A percentile compares a stretch with the other conserved stretches of the same genome.
phyloP scores from a whole-genome alignment of 1,139 yeast genomes.

The Scheffersomyces illinoinensis region DNA sequence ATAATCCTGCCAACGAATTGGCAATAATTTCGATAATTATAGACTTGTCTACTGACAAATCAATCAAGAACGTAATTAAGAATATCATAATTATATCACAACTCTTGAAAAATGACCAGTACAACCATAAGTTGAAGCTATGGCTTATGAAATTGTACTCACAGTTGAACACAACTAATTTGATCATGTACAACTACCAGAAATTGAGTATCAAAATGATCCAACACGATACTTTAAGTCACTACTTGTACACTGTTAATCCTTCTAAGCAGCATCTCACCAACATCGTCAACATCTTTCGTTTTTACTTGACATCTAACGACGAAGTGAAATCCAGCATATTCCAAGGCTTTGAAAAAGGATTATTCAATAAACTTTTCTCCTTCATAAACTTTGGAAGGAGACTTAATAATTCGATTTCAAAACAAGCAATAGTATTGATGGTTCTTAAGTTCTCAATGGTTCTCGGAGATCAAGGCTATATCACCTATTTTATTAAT shows the following conservation, averaged over 20 bases:
- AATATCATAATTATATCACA: slow-evolving; percentile 46
- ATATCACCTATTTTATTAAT: slow-evolving; percentile 26
- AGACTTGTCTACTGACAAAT: slow-evolving; percentile 5
- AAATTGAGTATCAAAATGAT: slow-evolving; percentile 68
- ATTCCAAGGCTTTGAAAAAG: slow-evolving; percentile 51
- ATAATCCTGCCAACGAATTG: slow-evolving; percentile 66
- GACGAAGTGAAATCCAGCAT: slow-evolving; percentile 49
- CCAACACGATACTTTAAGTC: slow-evolving; percentile 76
- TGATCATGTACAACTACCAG: slow-evolving; percentile 53
- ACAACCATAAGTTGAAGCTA: slow-evolving; percentile 65
- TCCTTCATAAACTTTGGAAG: slow-evolving; percentile 57
- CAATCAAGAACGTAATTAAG: slow-evolving; percentile 22
- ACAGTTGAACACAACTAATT: slow-evolving; percentile 53
- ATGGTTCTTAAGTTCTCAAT: slow-evolving; percentile 39
- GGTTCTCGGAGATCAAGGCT: slow-evolving; percentile 36
- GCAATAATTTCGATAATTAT: slow-evolving; percentile 47
- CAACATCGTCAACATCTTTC: slow-evolving; percentile 29
- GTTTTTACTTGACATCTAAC: slow-evolving; percentile 54
- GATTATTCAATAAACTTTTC: slow-evolving; percentile 60
- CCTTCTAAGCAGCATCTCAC: slow-evolving; percentile 30
- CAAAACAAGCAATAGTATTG: slow-evolving; percentile 33
- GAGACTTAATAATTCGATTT: slow-evolving; percentile 39
- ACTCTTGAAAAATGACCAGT: slow-evolving; percentile 50
- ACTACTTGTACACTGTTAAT: slow-evolving; percentile 45
- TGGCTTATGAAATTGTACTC: slow-evolving; percentile 73